Base-by-base conservation (phyloP, 108 stramenopile genomes). In the Craspedostauros australis region DNA sequence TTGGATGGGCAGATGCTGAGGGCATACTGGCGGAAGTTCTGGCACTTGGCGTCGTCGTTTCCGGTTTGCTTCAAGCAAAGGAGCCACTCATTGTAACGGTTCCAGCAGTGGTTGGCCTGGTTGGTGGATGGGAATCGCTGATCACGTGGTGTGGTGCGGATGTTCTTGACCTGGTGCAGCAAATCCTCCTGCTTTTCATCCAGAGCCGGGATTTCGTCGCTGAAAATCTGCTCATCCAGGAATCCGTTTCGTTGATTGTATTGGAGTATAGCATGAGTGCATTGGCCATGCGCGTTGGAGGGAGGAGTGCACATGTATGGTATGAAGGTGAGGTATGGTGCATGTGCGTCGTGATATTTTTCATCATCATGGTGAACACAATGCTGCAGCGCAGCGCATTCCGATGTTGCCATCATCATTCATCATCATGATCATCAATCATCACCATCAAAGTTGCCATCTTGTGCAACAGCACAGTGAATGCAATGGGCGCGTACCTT, bases 51-150 rank as follows among this genome's bases (percentile, higher is more conserved):
- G 50, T 96, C 88, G 48, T 93, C 92, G 30, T 54, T 49, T 15
- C 70, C 62, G 23, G 87, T 86, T 38, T 80, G 67, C 78, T 94
- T 88, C 55, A 88, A 42, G 78, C 95, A 96, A 28, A 96, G 50
- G 31, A 96, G 68, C 88, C 88, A 94, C 68, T 96, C 95, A 50
- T 96, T 96, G 88, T 96, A 96, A 48, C 92, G 79, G 52, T 92
- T 92, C 92, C 92, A 96, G 85, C 95, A 96, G 72, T 93, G 92
- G 42, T 82, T 73, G 50, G 88, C 76, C 63, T 96, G 95, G 73
- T 96, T 96, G 46, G 54, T 56, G 53, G 79, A 70, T 22, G 89
- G 85, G 71, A 95, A 95, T 39, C 90, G 80, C 20, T 79, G 60
- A 66, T 95, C 90, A 52, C 84, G 84, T 48, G 93, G 93, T 50